These are phyloP conservation scores for Lachnellula subtilissima DNA, from an alignment of 2,329 filamentous ascomycete genomes.

Conservation along the genomic window DNA sequence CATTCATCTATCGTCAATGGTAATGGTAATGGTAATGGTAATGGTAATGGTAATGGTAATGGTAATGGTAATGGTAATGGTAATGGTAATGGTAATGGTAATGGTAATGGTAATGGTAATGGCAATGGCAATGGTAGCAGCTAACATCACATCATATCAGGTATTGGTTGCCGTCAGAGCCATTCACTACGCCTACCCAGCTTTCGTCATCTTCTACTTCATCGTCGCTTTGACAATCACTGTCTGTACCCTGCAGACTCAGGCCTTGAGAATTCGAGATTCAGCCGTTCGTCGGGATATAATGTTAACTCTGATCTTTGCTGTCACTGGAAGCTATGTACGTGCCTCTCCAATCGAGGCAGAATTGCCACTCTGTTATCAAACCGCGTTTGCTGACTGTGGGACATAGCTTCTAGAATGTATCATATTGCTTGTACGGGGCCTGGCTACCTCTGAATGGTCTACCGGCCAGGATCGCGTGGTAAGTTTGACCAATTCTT, in stretches of 20 bases:
- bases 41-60: background rate
- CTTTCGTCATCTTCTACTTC: slow-evolving; percentile 54
- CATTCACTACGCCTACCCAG: slow-evolving; percentile 56
- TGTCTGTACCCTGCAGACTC: slow-evolving; percentile 50
- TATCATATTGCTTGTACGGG: slow-evolving; percentile 21
- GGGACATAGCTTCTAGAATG: slow-evolving; percentile 36
- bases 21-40: no score
- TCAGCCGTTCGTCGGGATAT: slow-evolving; percentile 39
- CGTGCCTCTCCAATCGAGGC: slow-evolving; percentile 35
- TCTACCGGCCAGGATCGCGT: slow-evolving; percentile 28
- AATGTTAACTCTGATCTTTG: slow-evolving; percentile 37
- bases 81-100: background rate
- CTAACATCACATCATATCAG: slow-evolving; percentile 15
- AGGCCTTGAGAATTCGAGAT: slow-evolving; percentile 32
- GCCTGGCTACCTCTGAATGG: slow-evolving; percentile 20
- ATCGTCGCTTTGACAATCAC: slow-evolving; percentile 45
- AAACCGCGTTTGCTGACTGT: slow-evolving; percentile 17
- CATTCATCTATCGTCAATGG: background rate
- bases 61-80: background rate
- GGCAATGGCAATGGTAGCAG: background rate
- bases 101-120: background rate
- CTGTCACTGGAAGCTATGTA: slow-evolving; percentile 38
- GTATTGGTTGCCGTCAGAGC: slow-evolving; percentile 18
- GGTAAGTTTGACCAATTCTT: slow-evolving; percentile 21
- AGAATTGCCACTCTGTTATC: background rate